phyloP scores from a whole-genome alignment of 345 rosid species.

The Pistacia integerrima region DNA sequence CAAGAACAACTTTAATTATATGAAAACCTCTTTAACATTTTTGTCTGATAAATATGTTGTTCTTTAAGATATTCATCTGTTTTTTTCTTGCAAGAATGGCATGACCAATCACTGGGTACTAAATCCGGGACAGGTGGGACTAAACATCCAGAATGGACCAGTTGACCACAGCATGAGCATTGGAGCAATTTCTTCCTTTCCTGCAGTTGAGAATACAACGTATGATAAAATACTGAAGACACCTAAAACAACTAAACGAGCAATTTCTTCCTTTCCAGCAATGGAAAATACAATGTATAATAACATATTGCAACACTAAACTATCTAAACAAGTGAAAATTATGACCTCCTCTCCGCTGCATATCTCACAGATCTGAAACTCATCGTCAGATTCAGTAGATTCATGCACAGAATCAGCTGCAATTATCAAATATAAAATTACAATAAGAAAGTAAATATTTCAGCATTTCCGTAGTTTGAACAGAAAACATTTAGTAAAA shows the following conservation, averaged over 20 bases:
- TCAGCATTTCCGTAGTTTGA: not conserved
- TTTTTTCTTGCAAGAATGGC: conserved; percentile 94
- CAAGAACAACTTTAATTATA: conserved; percentile 8
- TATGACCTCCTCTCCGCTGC: conserved; percentile 88
- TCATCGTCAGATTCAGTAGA: conserved; percentile 96
- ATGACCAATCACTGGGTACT: conserved; percentile 80
- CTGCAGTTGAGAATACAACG: conserved; percentile 42
- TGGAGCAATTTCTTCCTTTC: conserved; percentile 91
- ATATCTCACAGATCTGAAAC: conserved; percentile 95
- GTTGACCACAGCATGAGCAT: conserved; percentile 93
- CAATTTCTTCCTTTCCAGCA: too few species aligned
- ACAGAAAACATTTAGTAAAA: not conserved
- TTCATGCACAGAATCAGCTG: conserved; percentile 82
- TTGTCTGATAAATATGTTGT: conserved; percentile 62
- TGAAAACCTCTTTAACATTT: conserved; percentile 71
- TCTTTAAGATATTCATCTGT: conserved; percentile 90
- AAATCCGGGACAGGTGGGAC: conserved; percentile 78
- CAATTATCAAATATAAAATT: conserved; percentile 28
- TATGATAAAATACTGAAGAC: conserved; percentile 13
- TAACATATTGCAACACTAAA: too few species aligned
- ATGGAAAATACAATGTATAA: too few species aligned
- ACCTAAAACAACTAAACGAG: conserved; percentile 17
- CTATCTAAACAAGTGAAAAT: conserved; percentile 10
- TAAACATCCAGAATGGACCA: conserved; percentile 82
- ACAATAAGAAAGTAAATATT: not conserved